Evolutionary conservation across 2,329 filamentous ascomycete genomes (phyloP).

Genomic region (Xenoacremonium recifei): DNA sequence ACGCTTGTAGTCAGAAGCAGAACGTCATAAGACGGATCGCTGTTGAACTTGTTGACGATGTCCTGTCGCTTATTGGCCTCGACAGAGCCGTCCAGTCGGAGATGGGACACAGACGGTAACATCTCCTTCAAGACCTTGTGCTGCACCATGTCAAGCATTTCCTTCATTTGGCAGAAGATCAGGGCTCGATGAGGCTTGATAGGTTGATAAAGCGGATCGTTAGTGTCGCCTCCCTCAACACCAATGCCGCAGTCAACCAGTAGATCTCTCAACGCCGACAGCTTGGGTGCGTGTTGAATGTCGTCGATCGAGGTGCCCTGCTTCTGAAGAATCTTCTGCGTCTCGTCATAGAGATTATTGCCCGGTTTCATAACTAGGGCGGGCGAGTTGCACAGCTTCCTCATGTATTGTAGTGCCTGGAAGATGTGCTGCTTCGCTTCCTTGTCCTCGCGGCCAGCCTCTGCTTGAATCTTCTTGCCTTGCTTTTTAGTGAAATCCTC

Average conservation of each 20-base stretch:
- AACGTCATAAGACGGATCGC: slow-evolving; percentile 93
- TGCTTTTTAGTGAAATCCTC: slow-evolving; percentile 96
- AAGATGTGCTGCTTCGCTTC: slow-evolving; percentile 98
- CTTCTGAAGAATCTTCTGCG: slow-evolving; percentile 74
- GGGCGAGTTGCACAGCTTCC: slow-evolving; percentile 97
- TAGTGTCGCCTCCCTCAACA: slow-evolving; percentile 61
- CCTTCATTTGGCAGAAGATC: slow-evolving; percentile 99
- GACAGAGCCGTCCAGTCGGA: slow-evolving; percentile 91
- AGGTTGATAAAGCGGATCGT: slow-evolving; percentile 66
- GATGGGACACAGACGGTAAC: slow-evolving; percentile 87
- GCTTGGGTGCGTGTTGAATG: slow-evolving; percentile 84
- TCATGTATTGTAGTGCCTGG: slow-evolving; percentile 98
- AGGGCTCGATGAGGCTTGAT: slow-evolving; percentile 95
- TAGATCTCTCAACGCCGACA: slow-evolving; percentile 84
- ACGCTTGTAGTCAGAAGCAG: slow-evolving; percentile 92
- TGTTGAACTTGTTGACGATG: slow-evolving; percentile 99
- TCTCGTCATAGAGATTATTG: slow-evolving; percentile 85
- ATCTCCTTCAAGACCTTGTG: slow-evolving; percentile 86
- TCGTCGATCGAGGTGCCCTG: slow-evolving; percentile 83
- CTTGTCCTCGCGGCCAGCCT: slow-evolving; percentile 82
- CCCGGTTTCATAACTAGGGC: slow-evolving; percentile 94
- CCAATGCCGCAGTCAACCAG: slow-evolving; percentile 99
- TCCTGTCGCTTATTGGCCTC: slow-evolving; percentile 93
- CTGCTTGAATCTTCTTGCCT: slow-evolving; percentile 79
- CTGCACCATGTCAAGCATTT: slow-evolving; percentile 99